Evolutionary conservation across 805 yeast species (phyloP), one percentile per base, ranked within the genome.

Genomic region (Cephaloascus albidus): DNA sequence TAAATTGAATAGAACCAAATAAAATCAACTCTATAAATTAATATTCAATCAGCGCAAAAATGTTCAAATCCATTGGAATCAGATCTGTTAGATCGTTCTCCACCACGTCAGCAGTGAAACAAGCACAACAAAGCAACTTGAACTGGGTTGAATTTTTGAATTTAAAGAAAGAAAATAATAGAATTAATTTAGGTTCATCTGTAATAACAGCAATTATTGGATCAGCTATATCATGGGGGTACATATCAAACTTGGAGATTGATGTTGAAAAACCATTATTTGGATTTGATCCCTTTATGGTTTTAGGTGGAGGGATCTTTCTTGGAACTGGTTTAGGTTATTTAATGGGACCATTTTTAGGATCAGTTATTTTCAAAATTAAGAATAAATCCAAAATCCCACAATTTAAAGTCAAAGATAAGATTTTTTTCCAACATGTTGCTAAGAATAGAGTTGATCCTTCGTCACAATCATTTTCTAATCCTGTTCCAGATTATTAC

Each of bases 401-500:
- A 30, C 16, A 40, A 38, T 17, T 28, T 20, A 27, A 34, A 39
- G 4, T 33, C 41, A 8, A 34, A 41, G 26, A 20, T 45, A 18
- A 20, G 38, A 27, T 20, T 16, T 33, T 38, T 36, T 6, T 33
- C 40, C 3, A 33, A 28, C 27, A 30, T 34, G 27, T 31, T 41
- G 14, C 32, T 33, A n/a, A 35, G 41, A 35, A 33, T 20, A 17
- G 39, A 42, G 18, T 35, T 39, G 6, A 93, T 64, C 96, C 98
- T 17, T 74, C 89, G 16, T 78, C 84, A 41, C 96, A 89, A 63
- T 78, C 88, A 53, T 82, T 88, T 62, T 74, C 85, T 40, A 93
- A 90, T 61, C 97, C 97, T 12, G 95, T 93, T 36, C 96, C 97
- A n/a, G 98, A 93, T 61, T 93, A 88, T 63, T 93, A 93, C 57